Evolutionary conservation across 164 flowering plant species (phyloP).

Genomic region (Akebia trifoliata): DNA sequence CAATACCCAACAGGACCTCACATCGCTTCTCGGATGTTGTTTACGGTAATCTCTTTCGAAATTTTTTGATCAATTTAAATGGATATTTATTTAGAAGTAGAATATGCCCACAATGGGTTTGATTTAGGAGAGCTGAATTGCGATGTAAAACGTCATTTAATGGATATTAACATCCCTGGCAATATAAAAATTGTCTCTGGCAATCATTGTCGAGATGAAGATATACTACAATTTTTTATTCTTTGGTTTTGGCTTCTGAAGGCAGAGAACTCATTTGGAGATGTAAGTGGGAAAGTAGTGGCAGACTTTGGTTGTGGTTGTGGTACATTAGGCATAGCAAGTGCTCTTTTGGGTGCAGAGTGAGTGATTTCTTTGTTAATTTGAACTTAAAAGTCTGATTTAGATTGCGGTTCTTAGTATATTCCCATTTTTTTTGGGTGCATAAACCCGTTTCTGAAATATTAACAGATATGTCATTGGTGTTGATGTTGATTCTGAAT

Average conservation of each 20-base stretch:
- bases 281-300: slow-evolving; percentile 69
- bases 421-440: neutral
- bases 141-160: no score
- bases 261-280: slow-evolving; percentile 94
- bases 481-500: slow-evolving; percentile 68
- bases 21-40: slow-evolving; percentile 88
- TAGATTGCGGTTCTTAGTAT: no score
- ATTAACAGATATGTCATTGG: slow-evolving; percentile 68
- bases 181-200: no score
- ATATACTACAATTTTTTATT: no score
- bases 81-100: no score
- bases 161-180: no score
- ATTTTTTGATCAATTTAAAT: no score
- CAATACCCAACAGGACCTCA: slow-evolving; percentile 96
- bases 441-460: neutral
- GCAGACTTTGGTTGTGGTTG: slow-evolving; percentile 99
- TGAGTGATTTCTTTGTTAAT: slow-evolving; percentile 29
- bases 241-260: slow-evolving; percentile 14
- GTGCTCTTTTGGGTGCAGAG: slow-evolving; percentile 86
- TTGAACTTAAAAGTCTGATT: neutral
- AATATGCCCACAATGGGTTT: no score
- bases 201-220: no score
- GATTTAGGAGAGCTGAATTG: no score
- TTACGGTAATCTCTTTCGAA: slow-evolving; percentile 42
- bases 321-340: slow-evolving; percentile 87